Evolutionary conservation across 139 green algal species (phyloP), one percentile per base, ranked within the genome.

Genomic region (Chlamydomonas applanata): DNA sequence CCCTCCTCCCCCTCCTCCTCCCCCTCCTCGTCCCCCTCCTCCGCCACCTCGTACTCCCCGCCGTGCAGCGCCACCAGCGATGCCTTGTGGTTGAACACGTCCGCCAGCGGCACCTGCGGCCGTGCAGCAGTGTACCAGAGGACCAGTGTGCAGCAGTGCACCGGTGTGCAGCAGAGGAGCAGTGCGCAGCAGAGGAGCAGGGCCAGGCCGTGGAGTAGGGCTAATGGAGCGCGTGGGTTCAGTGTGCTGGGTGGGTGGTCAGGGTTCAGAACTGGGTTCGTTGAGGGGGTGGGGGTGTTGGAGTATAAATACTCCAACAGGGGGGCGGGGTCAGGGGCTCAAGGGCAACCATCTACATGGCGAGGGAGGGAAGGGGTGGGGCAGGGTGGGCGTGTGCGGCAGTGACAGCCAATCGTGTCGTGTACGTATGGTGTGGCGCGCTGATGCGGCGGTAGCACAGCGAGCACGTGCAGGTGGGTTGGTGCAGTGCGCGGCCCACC

Each of bases 21-120:
- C 14, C 27, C 66, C n/a, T 73, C 52, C 33, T 73, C 57, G 19
- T 69, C 68, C 33, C 73, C 53, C 56, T 66, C 79, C 40, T 62
- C 73, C 24, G 24, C 78, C 24, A 71, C 29, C 44, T 35, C 0
- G n/a, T 45, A 36, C 44, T 60, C 9, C 25, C 25, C 14, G 36
- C 59, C 14, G n/a, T n/a, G n/a, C n/a, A 91, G 63, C 11, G 76
- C 35, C 33, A 92, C 90, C 2, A 90, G 44, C 13, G 81, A 68
- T 0, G 83, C 84, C 77, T 97, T 97, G 84, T 97, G 92, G 80
- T 97, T 97, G 86, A 97, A 97, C 13, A 91, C 83, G 75, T 97
- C 92, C 1, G 92, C 92, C 29, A 97, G 75, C 0, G 92, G 92
- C 14, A 97, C 92, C 65, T 72, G 44, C 22, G 36, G 24, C 5